A percentile compares a stretch with the other conserved stretches of the same genome.
These are phyloP conservation scores for Fusarium caatingaense DNA, from an alignment of 2,329 filamentous ascomycete genomes.

Conservation along the genomic window DNA sequence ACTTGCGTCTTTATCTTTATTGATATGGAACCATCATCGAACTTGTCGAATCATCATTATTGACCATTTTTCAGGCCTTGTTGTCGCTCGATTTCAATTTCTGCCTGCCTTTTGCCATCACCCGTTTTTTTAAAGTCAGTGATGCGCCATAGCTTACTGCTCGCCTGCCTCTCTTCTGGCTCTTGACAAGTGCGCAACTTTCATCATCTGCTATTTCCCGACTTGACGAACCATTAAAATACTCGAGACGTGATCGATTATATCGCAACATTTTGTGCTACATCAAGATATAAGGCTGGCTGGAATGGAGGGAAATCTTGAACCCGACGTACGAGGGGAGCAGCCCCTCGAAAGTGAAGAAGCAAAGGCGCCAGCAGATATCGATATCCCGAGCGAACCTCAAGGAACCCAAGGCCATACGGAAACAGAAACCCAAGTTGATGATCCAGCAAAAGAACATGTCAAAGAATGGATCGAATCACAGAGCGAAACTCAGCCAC, in stretches of 20 bases:
- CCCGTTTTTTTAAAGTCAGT: constrained; percentile 10
- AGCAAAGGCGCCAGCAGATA: constrained; percentile 13
- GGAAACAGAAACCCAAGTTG: constrained; percentile 4
- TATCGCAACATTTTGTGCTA: constrained; percentile 4
- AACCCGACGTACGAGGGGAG: constrained; percentile 28
- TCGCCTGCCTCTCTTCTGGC: constrained; percentile 10
- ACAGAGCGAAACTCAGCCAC: constrained; percentile 27
- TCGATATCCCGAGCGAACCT: constrained; percentile 10
- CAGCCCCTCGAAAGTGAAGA: constrained; percentile 2
- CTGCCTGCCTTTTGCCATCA: not conserved
- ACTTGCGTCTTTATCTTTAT: constrained; percentile 26
- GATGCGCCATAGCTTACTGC: constrained; percentile 23
- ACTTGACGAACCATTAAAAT: constrained; percentile 13
- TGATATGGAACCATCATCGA: constrained; percentile 19
- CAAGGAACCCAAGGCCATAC: constrained; percentile 14
- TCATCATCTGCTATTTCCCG: constrained; percentile 3
- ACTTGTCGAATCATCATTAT: not conserved
- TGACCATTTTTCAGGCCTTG: not conserved
- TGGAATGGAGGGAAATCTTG: constrained; percentile 47
- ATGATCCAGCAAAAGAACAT: constrained; percentile 27
- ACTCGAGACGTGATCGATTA: not conserved
- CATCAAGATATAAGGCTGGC: constrained; percentile 8
- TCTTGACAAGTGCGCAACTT: constrained; percentile 16
- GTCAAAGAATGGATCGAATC: constrained; percentile 38
- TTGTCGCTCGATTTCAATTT: not conserved